Conservation (phyloP, 768 basidiomycete species). For the Cyclocybe aegerita region DNA sequence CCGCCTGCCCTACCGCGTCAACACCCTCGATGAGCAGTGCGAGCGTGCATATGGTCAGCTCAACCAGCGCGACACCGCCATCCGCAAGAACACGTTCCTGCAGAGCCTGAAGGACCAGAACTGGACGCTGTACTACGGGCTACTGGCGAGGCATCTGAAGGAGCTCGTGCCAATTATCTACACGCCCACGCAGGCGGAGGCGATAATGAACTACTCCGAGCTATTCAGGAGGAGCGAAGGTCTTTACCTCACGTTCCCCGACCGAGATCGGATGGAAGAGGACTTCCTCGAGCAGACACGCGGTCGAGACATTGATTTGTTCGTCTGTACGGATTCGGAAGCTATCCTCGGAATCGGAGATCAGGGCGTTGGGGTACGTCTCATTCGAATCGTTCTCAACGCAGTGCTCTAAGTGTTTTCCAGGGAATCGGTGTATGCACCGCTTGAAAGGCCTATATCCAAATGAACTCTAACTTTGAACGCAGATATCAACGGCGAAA, state of each 20-base stretch:
- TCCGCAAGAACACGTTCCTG: conserved; percentile 72
- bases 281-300: conserved; percentile 69
- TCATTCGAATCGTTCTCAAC: background rate
- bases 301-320: conserved; percentile 65
- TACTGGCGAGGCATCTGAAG: conserved; percentile 56
- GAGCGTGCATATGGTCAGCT: conserved; percentile 72
- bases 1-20: conserved; percentile 48
- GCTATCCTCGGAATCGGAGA: conserved; percentile 76
- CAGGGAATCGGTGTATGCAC: conserved; percentile 19
- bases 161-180: conserved; percentile 76
- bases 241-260: conserved; percentile 62
- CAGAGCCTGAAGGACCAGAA: conserved; percentile 80
- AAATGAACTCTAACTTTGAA: background rate
- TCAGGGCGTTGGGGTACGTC: conserved; percentile 65
- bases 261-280: conserved; percentile 70
- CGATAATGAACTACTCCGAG: conserved; percentile 82
- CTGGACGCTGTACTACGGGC: conserved; percentile 75
- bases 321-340: conserved; percentile 84
- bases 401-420: background rate
- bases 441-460: background rate
- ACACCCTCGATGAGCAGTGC: conserved; percentile 76
- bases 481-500: conserved; percentile 74
- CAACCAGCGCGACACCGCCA: conserved; percentile 26
- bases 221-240: conserved; percentile 81
- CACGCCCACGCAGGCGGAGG: conserved; percentile 82